These are phyloP conservation scores for Raddia distichophylla DNA, from an alignment of 176 grass and related monocot genomes.

Conservation along the genomic window DNA sequence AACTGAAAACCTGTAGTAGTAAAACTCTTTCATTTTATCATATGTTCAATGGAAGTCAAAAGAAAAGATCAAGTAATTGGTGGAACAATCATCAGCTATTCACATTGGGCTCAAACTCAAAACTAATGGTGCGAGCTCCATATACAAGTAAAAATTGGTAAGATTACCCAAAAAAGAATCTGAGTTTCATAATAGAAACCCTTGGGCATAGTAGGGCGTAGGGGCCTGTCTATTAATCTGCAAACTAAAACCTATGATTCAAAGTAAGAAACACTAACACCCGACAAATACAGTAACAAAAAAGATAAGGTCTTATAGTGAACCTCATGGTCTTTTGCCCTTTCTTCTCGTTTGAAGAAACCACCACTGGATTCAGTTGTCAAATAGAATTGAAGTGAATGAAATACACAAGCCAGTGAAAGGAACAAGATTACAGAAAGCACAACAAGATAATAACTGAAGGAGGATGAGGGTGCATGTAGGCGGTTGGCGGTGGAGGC, in stretches of 20 bases:
- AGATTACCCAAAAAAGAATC: slow-evolving; percentile 89
- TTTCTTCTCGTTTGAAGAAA: slow-evolving; percentile 98
- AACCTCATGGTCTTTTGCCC: slow-evolving; percentile 98
- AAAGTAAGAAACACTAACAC: slow-evolving; percentile 30
- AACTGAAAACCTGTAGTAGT: slow-evolving; percentile 86
- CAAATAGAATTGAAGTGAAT: slow-evolving; percentile 37
- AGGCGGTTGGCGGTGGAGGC: no score
- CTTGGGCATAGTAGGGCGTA: slow-evolving; percentile 98
- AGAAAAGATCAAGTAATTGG: slow-evolving; percentile 23
- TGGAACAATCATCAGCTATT: slow-evolving; percentile 14
- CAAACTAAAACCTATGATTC: slow-evolving; percentile 73
- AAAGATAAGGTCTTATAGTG: slow-evolving; percentile 41
- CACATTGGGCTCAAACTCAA: slow-evolving; percentile 4
- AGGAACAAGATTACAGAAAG: no score
- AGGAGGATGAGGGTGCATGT: no score
- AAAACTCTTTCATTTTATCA: slow-evolving; percentile 28
- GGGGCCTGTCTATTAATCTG: slow-evolving; percentile 93
- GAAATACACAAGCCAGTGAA: slow-evolving; percentile 35
- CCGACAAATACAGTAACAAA: slow-evolving; percentile 20
- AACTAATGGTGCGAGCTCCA: background rate
- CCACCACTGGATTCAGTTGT: slow-evolving; percentile 72
- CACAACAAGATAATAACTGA: no score
- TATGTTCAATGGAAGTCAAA: slow-evolving; percentile 14
- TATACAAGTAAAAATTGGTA: slow-evolving; percentile 31
- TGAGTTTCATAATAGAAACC: slow-evolving; percentile 97